Evolutionary conservation across 306 rosid genomes (phyloP).

Genomic region (Citrullus colocynthis): DNA sequence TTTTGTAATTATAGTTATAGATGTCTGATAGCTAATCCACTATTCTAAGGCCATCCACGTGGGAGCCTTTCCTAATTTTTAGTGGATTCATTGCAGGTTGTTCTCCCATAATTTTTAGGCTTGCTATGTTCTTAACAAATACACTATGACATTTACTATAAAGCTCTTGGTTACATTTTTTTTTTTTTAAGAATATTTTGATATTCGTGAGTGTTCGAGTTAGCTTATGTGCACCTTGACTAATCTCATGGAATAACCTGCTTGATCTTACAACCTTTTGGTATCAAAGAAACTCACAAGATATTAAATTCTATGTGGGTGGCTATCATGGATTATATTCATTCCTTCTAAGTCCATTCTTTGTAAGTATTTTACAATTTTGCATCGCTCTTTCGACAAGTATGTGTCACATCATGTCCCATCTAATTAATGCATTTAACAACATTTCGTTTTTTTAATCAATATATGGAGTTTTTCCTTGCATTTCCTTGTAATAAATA

Average conservation of each 20-base stretch:
- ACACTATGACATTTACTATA: not conserved
- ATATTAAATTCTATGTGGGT: no score
- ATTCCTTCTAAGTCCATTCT: no score
- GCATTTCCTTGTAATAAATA: not conserved
- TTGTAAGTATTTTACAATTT: not conserved
- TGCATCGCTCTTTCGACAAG: not conserved
- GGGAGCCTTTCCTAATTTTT: not conserved
- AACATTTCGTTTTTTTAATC: not conserved
- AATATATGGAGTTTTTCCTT: not conserved
- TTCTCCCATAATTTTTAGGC: not conserved
- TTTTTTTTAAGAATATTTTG: no score
- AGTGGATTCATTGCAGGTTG: not conserved
- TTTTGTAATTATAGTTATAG: not conserved
- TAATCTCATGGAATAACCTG: not conserved
- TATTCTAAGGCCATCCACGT: not conserved
- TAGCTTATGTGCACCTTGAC: not conserved
- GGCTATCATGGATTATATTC: no score
- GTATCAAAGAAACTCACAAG: no score
- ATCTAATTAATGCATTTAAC: not conserved
- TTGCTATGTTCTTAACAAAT: not conserved
- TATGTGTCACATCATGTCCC: not conserved
- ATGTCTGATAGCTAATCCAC: not conserved
- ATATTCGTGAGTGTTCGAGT: not conserved
- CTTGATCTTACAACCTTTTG: no score
- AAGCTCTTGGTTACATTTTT: not conserved